A percentile compares a stretch with the other conserved stretches of the same genome.
Evolutionary conservation across 345 rosid genomes (phyloP).

Genomic region (Toxicodendron radicans): DNA sequence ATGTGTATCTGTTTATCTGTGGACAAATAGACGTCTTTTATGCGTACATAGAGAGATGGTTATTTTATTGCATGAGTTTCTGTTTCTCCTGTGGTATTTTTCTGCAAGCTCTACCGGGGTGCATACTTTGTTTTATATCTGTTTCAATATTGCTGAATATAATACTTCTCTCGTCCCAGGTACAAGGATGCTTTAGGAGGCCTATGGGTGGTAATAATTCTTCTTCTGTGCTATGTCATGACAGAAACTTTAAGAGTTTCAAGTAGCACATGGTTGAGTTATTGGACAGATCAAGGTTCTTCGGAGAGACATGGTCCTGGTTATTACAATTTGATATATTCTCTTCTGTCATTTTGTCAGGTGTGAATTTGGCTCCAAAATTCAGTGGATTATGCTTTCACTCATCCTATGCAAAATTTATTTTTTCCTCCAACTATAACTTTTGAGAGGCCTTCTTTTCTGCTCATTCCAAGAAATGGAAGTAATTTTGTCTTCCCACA

Average conservation of each 20-base stretch:
- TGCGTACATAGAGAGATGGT: not conserved
- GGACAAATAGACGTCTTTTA: not conserved
- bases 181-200: conserved; percentile 98
- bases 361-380: conserved; percentile 39
- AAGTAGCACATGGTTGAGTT: conserved; percentile 96
- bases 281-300: conserved; percentile 83
- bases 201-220: conserved; percentile 81
- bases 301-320: conserved; percentile 52
- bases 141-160: not conserved
- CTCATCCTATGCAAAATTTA: not conserved
- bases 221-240: conserved; percentile 67
- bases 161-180: conserved; percentile 40
- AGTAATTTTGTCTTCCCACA: not conserved
- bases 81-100: not conserved
- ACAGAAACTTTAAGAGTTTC: conserved; percentile 88
- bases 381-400: not conserved
- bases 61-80: not conserved
- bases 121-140: not conserved
- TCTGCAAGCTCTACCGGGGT: not conserved
- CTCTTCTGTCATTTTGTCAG: conserved; percentile 81
- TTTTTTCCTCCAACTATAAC: not conserved
- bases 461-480: not conserved
- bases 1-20: not conserved
- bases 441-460: not conserved
- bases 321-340: conserved; percentile 76